Conservation (phyloP, 2,329 filamentous ascomycete species). For the Fusarium miscanthi region DNA sequence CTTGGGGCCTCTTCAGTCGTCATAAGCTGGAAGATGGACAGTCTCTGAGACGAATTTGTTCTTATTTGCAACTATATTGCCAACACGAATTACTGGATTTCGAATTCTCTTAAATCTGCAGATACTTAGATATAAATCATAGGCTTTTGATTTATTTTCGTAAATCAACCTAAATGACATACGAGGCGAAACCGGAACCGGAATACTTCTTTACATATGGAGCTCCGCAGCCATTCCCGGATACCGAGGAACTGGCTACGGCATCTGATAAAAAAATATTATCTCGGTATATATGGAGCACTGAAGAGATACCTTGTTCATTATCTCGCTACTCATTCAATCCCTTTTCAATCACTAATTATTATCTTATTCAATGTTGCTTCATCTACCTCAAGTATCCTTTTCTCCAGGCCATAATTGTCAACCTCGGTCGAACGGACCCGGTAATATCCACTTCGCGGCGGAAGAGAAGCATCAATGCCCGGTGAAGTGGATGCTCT, state of each 20-base stretch:
- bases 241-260: slow-evolving; percentile 26
- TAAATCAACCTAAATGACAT: neutral
- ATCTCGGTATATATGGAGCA: slow-evolving; percentile 2
- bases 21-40: neutral
- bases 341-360: too few species aligned
- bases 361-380: rapidly evolving
- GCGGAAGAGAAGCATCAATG: slow-evolving; percentile 2
- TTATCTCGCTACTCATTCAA: rapidly evolving
- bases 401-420: neutral
- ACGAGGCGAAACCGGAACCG: slow-evolving; percentile 6
- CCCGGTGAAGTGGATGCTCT: slow-evolving; percentile 25
- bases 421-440: slow-evolving; percentile 33
- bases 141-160: neutral
- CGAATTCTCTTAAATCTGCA: neutral
- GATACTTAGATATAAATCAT: neutral
- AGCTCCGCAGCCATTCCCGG: slow-evolving; percentile 18
- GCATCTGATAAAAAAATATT: slow-evolving; percentile 28
- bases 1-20: neutral
- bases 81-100: neutral
- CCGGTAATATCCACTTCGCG: slow-evolving; percentile 33
- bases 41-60: neutral
- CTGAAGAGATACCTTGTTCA: too few species aligned
- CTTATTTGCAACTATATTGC: neutral
- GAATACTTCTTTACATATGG: neutral
- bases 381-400: neutral